A percentile compares a stretch with the other conserved stretches of the same genome.
phyloP scores from a whole-genome alignment of 176 grass and related monocot genomes.

The Dactylis glomerata region DNA sequence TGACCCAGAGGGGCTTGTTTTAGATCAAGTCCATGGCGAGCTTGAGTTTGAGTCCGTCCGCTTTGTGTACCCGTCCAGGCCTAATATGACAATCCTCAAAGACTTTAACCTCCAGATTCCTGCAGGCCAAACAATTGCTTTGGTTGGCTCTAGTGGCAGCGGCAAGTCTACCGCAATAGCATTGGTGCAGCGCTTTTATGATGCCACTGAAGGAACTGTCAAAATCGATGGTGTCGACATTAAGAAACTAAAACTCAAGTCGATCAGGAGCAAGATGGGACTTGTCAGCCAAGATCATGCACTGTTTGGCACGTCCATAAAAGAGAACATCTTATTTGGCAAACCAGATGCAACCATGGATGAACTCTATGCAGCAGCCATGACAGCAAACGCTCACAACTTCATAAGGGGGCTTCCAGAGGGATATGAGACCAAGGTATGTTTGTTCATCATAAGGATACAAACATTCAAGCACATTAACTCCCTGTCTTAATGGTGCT shows the following conservation, averaged over 20 bases:
- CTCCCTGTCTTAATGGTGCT: background rate
- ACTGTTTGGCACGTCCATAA: conserved; percentile 87
- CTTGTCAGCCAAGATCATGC: conserved; percentile 98
- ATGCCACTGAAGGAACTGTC: conserved; percentile 66
- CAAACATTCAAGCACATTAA: background rate
- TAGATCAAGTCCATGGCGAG: conserved; percentile 59
- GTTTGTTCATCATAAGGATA: background rate
- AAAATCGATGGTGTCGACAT: conserved; percentile 84
- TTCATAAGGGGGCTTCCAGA: conserved; percentile 86
- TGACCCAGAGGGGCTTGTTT: conserved; percentile 50
- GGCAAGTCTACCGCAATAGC: conserved; percentile 94
- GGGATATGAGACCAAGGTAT: conserved; percentile 92
- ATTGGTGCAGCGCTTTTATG: conserved; percentile 91
- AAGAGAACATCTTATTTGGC: conserved; percentile 89
- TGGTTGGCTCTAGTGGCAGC: conserved; percentile 87
- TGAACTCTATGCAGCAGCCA: conserved; percentile 89
- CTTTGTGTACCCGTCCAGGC: conserved; percentile 88
- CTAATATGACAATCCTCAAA: conserved; percentile 59
- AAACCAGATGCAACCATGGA: conserved; percentile 77
- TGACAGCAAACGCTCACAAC: conserved; percentile 97
- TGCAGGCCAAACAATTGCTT: conserved; percentile 76
- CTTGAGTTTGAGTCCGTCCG: conserved; percentile 62
- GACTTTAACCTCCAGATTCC: conserved; percentile 80
- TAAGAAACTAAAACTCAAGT: conserved; percentile 66
- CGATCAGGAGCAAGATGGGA: conserved; percentile 92